phyloP scores from a whole-genome alignment of 441 rosid genomes.

The Populus hybrid region DNA sequence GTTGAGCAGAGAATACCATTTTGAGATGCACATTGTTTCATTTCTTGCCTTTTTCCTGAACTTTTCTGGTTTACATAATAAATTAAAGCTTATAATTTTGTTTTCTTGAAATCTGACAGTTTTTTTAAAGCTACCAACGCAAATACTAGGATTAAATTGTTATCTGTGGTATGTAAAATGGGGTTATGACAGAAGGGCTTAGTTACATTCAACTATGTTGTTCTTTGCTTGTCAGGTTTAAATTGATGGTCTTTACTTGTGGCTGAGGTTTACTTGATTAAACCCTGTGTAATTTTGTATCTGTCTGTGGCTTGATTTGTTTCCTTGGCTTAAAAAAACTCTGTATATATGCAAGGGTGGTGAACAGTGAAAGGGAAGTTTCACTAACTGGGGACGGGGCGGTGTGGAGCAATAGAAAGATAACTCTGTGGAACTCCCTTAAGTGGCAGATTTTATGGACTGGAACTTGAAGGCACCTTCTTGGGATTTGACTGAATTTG shows the following conservation, averaged over 20 bases:
- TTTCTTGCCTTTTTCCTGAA: neutral
- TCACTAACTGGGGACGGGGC: constrained; percentile 1
- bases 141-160: neutral
- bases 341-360: neutral
- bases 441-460: constrained; percentile 37
- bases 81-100: neutral
- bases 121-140: neutral
- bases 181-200: neutral
- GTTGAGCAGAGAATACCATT: neutral
- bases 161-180: neutral
- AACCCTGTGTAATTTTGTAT: constrained; percentile 1
- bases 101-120: neutral
- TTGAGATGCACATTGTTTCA: constrained; percentile 6
- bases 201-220: neutral
- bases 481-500: constrained; percentile 51
- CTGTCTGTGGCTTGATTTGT: constrained; percentile 12
- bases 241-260: constrained; percentile 5
- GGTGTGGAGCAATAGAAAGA: constrained; percentile 14
- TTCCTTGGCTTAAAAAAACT: neutral
- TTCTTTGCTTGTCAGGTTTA: neutral
- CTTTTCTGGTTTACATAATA: neutral
- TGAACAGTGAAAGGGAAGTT: constrained; percentile 16
- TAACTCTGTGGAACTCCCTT: neutral
- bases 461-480: constrained; percentile 48
- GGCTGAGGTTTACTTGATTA: constrained; percentile 4